Base-by-base conservation (phyloP, 202 grass and related monocot species). In the Eragrostis tef region DNA sequence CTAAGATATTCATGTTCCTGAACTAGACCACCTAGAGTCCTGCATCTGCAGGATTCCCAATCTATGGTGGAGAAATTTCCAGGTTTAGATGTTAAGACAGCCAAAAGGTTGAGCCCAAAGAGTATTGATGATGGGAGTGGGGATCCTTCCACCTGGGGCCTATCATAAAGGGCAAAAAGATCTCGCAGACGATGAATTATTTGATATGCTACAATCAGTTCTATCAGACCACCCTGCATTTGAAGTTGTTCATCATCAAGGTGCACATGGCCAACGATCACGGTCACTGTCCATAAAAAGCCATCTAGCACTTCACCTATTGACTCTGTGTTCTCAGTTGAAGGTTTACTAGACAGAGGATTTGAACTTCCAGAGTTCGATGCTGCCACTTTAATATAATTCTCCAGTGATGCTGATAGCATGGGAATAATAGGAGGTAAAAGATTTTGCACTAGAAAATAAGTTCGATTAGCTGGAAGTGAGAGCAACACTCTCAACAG, bases 341-440 rank as follows among this genome's bases (percentile, higher is more conserved):
- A 91, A 54, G 86, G 81, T 95, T 91, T 99, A 75, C 75, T 88
- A 80, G 75, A 83, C 7, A 34, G 61, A 83, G 83, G 60, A 46
- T 85, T 94, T 80, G 79, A 83, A 85, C 65, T 87, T 77, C 92
- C 89, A 77, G 81, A 81, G 69, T 87, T 93, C 31, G 90, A 94
- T 64, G 96, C 96, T 85, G 96, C 96, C 60, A 93, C 96, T 72
- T 99, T 99, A 79, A 99, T 95, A 77, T 99, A 99, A 85, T 99
- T 99, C 74, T 99, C 96, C 65, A 99, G 87, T 67, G 96, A 99
- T 67, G 88, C 84, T 77, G 92, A 95, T 77, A 99, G 74, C 92
- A 99, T 91, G 52, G 96, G 96, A 74, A 99, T 95, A 75, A 91
- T 93, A 5, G 96, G 96, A 90, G 96, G 96, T 85, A 99, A 81